Percentiles rank a stretch among this genome's conserved stretches.
Conservation (phyloP, 2,329 filamentous ascomycete species). For the Leptographium radiaticola region DNA sequence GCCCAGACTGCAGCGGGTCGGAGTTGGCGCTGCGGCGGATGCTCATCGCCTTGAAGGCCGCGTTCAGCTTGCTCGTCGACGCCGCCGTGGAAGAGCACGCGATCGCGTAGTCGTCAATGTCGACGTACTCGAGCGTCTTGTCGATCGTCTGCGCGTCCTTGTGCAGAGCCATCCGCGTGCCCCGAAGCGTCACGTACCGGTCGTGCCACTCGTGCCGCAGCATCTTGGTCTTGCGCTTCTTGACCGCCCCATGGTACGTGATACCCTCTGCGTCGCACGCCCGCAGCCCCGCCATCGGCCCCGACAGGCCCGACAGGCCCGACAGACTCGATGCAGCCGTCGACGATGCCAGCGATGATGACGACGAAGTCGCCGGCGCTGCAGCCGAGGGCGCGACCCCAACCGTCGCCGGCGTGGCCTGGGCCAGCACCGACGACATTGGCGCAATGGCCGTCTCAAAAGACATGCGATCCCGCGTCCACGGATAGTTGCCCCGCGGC, state of each 20-base stretch:
- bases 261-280: conserved; percentile 26
- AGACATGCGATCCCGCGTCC: conserved; percentile 33
- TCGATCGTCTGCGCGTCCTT: conserved; percentile 40
- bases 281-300: conserved; percentile 13
- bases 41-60: conserved; percentile 72
- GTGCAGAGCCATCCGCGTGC: conserved; percentile 64
- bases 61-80: conserved; percentile 67
- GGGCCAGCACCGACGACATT: not conserved
- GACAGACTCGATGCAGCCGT: conserved; percentile 6
- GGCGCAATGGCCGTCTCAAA: conserved; percentile 34
- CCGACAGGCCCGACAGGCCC: conserved; percentile 8
- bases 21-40: conserved; percentile 42
- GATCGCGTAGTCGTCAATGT: conserved; percentile 81
- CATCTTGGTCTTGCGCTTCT: conserved; percentile 82
- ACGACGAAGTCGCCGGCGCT: conserved; percentile 8
- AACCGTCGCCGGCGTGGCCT: not conserved
- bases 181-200: conserved; percentile 76
- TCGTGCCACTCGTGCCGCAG: conserved; percentile 90
- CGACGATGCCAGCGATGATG: conserved; percentile 10
- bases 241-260: conserved; percentile 77
- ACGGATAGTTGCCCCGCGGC: conserved; percentile 41
- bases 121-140: conserved; percentile 62
- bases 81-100: conserved; percentile 67
- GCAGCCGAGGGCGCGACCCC: conserved; percentile 2
- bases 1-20: conserved; percentile 20